A percentile compares a stretch with the other conserved stretches of the same genome.
phyloP scores from a whole-genome alignment of 176 grass and related monocot species.

The Cenchrus americanus region DNA sequence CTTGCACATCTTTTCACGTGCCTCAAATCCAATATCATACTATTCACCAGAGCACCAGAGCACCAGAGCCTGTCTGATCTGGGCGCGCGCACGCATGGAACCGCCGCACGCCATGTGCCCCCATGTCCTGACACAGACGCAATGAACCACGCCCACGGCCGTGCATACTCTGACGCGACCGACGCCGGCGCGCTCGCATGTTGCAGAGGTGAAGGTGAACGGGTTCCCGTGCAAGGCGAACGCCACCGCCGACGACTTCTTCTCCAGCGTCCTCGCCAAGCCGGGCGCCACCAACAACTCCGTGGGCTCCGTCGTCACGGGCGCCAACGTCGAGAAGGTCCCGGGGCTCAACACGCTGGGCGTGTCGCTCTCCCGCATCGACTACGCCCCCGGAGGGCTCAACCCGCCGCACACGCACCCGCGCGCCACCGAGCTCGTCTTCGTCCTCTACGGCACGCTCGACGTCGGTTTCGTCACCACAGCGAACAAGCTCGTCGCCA shows the following conservation, averaged over 20 bases:
- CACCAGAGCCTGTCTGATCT: neutral
- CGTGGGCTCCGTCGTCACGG: constrained; percentile 55
- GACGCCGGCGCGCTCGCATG: neutral
- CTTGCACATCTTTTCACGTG: neutral
- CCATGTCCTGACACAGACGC: no score
- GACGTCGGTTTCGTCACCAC: constrained; percentile 90
- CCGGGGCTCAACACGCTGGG: constrained; percentile 82
- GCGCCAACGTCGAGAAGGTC: constrained; percentile 71
- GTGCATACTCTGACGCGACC: neutral
- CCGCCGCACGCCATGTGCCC: no score
- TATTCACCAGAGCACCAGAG: neutral
- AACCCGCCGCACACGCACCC: constrained; percentile 98
- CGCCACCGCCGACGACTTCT: constrained; percentile 72
- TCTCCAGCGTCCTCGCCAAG: constrained; percentile 48
- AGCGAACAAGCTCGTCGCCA: constrained; percentile 63
- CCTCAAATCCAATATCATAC: neutral
- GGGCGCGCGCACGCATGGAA: no score
- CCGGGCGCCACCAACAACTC: constrained; percentile 56
- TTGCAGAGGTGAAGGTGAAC: constrained; percentile 69
- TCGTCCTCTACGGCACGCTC: constrained; percentile 73
- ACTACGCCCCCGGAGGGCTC: constrained; percentile 75
- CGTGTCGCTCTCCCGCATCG: constrained; percentile 72
- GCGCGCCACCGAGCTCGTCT: constrained; percentile 84
- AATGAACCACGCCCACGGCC: no score
- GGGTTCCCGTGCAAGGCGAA: constrained; percentile 81